Base-by-base conservation (phyloP, 495 filamentous ascomycete species). In the Umbilicaria muhlenbergii region DNA sequence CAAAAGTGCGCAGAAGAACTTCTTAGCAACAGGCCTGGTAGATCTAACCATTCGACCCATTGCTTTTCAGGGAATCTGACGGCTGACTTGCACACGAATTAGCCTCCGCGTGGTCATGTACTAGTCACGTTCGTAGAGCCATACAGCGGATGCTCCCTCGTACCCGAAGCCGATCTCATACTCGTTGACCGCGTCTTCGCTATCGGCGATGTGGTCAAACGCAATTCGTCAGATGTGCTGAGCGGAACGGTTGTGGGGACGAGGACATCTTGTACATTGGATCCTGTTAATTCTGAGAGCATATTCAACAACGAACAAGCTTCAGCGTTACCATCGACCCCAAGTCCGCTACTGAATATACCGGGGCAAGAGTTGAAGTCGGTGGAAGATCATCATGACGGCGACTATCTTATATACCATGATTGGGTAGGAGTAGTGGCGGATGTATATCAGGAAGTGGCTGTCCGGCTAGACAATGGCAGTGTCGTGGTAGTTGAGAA, bases 141-240 rank as follows among this genome's bases (percentile, higher is more conserved):
- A 11, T 45, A 41, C 4, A 51, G 51, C 41, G 59, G 46, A 24
- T 50, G 34, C 38, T 51, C 59, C 15, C 58, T 73, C 19, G 44
- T 72, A 6, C 57, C 59, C 32, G 69, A 68, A 49, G 56, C 56
- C 18, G 64, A 66, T 41, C 48, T 71, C 17, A 51, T 47, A 8
- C 56, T 71, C 11, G 42, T 71, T 12, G 64, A 69, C 45, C 58
- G 69, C 13, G 38, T 46, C 16, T 48, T 69, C 11, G 52, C 53
- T 18, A 54, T 67, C 15, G 69, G 69, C 15, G 55, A 67, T 44
- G 45, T 55, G 32, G 67, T 72, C 11, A 73, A 71, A 44, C 61
- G 56, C n/a, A 49, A 54, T 32, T 42, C 51, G 5, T 58, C 55
- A 11, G 61, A 65, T 34, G 51, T 59, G 0, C 52, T 63, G 16